Conservation (phyloP, 179 eudicot species). For the Camellia oleifera region DNA sequence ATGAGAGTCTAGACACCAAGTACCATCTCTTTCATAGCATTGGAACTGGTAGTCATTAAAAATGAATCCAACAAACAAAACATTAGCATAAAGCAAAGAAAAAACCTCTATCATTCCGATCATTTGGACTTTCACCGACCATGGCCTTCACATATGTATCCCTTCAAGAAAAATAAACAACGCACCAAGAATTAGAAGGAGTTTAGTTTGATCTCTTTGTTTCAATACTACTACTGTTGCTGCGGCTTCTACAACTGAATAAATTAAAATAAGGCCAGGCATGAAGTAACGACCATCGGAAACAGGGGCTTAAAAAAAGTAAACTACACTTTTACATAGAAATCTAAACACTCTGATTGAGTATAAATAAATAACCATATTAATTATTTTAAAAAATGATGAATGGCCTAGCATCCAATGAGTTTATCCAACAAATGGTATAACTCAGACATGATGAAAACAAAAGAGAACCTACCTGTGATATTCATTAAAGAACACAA, state of each 20-base stretch:
- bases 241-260: not conserved
- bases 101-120: conserved; percentile 95
- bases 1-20: not conserved
- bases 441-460: not conserved
- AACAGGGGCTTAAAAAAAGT: not conserved
- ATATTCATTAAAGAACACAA: conserved; percentile 86
- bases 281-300: not conserved
- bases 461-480: conserved; percentile 60
- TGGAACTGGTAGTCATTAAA: not conserved
- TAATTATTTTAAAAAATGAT: not conserved
- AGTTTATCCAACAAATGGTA: not conserved
- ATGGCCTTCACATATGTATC: conserved; percentile 89
- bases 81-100: not conserved
- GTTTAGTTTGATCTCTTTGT: not conserved
- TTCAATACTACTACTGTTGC: not conserved
- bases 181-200: conserved; percentile 7
- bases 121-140: conserved; percentile 94
- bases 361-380: not conserved
- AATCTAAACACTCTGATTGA: not conserved
- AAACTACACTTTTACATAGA: not conserved
- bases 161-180: conserved; percentile 39
- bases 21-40: not conserved
- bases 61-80: conserved; percentile 4
- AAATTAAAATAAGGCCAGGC: not conserved
- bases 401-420: not conserved